Percentiles rank a stretch among this genome's conserved stretches.
These are phyloP conservation scores for Blastobotrys persicus DNA, from an alignment of 1,139 yeast species.

Conservation along the genomic window DNA sequence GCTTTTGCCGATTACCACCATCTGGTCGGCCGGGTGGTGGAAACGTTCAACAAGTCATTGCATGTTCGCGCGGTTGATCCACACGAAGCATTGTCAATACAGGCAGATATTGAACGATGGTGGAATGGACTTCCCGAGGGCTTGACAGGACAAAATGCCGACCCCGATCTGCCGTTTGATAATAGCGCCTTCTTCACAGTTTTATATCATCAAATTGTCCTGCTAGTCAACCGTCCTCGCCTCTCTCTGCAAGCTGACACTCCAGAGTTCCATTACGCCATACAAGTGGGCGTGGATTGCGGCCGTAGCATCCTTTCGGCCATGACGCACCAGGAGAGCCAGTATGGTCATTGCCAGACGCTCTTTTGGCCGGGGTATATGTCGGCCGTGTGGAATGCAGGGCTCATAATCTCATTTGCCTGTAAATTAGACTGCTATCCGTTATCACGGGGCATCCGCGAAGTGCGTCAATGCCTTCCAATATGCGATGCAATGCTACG, in stretches of 20 bases:
- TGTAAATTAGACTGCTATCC: constrained; percentile 18
- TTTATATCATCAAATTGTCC: constrained; percentile 16
- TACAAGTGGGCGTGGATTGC: constrained; percentile 19
- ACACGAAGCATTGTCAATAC: constrained; percentile 16
- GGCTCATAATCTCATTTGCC: constrained; percentile 20
- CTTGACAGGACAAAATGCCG: constrained; percentile 10
- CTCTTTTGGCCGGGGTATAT: constrained; percentile 22
- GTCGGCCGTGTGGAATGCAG: constrained; percentile 22
- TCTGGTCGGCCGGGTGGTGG: constrained; percentile 17
- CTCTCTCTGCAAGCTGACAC: constrained; percentile 16
- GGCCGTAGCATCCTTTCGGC: constrained; percentile 14
- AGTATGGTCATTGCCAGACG: constrained; percentile 12
- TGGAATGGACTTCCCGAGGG: constrained; percentile 18
- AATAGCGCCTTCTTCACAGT: constrained; percentile 18
- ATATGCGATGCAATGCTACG: constrained; percentile 16
- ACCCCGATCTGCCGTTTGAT: constrained; percentile 16
- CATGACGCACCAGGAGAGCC: constrained; percentile 11
- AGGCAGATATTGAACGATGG: constrained; percentile 22
- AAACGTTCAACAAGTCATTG: constrained; percentile 20
- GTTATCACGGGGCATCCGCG: constrained; percentile 11
- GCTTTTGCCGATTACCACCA: constrained; percentile 16
- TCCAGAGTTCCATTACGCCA: constrained; percentile 19
- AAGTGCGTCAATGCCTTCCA: constrained; percentile 18
- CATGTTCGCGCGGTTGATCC: constrained; percentile 16
- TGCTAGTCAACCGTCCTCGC: constrained; percentile 19